Conservation (phyloP, 352 stramenopile genomes). For the Blastocystis sp. region DNA sequence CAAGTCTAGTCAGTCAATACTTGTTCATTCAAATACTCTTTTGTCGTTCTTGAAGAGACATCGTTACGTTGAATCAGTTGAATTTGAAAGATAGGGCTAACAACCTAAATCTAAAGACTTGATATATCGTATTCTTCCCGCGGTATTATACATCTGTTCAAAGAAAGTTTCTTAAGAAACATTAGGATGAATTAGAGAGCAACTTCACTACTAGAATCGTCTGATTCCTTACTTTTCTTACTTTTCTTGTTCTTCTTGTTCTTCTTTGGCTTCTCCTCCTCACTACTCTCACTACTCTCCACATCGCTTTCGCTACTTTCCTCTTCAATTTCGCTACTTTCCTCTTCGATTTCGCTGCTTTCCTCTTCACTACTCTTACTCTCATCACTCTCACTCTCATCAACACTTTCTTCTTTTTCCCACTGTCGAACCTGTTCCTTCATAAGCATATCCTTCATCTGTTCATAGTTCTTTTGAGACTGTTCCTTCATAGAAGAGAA, state of each 20-base stretch:
- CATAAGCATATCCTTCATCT: background rate
- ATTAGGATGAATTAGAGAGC: background rate
- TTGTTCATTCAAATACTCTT: background rate
- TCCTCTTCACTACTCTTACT: background rate
- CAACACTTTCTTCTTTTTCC: background rate
- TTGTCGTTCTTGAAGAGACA: conserved; percentile 61
- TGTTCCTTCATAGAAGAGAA: conserved; percentile 24
- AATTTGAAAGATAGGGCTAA: background rate
- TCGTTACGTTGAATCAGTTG: background rate
- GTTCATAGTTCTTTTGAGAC: background rate
- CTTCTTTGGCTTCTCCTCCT: conserved; percentile 36
- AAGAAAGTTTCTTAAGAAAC: background rate
- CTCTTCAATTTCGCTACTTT: background rate
- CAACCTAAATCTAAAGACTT: background rate
- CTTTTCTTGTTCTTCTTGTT: conserved; percentile 50
- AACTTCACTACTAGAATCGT: background rate
- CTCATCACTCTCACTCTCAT: background rate
- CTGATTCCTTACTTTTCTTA: background rate
- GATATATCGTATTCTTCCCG: background rate
- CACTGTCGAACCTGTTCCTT: background rate
- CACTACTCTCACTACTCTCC: conserved; percentile 4
- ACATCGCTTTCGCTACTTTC: conserved; percentile 13
- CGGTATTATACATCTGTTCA: background rate
- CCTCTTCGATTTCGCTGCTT: background rate
- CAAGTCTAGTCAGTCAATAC: background rate